These are phyloP conservation scores for Penicillium sp. DNA, from an alignment of 2,329 filamentous ascomycete genomes.

Conservation along the genomic window DNA sequence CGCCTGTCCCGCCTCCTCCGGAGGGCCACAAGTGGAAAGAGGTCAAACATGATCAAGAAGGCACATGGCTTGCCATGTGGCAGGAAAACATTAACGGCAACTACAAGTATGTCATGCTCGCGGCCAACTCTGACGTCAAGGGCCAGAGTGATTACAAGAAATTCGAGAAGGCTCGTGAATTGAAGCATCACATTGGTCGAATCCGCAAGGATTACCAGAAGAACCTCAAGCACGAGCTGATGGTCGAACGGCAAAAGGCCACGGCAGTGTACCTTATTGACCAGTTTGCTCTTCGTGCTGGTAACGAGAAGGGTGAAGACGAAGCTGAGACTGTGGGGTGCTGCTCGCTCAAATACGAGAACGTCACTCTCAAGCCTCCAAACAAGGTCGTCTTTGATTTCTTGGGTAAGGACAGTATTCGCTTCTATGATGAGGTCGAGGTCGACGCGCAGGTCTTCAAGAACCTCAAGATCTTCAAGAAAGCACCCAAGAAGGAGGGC, in stretches of 20 bases:
- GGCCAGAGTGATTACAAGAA: conserved; percentile 96
- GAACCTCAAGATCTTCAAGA: conserved; percentile 98
- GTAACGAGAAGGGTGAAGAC: conserved; percentile 95
- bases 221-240: conserved; percentile 79
- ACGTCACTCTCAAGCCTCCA: conserved; percentile 80
- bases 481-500: conserved; percentile 79
- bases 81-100: conserved; percentile 98
- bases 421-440: conserved; percentile 85
- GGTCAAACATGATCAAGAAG: conserved; percentile 91
- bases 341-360: conserved; percentile 93
- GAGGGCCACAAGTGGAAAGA: conserved; percentile 92
- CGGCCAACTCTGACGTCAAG: conserved; percentile 91
- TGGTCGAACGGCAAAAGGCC: conserved; percentile 89
- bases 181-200: conserved; percentile 89
- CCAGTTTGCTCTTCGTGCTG: conserved; percentile 92
- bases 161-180: conserved; percentile 91
- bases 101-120: conserved; percentile 99
- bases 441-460: conserved; percentile 94
- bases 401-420: conserved; percentile 94
- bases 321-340: conserved; percentile 97
- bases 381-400: conserved; percentile 96
- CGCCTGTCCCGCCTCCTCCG: conserved; percentile 72
- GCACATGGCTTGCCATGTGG: conserved; percentile 98
- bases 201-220: conserved; percentile 86
- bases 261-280: conserved; percentile 98